phyloP scores from a whole-genome alignment of 495 filamentous ascomycete genomes.

The Xylaria curta region DNA sequence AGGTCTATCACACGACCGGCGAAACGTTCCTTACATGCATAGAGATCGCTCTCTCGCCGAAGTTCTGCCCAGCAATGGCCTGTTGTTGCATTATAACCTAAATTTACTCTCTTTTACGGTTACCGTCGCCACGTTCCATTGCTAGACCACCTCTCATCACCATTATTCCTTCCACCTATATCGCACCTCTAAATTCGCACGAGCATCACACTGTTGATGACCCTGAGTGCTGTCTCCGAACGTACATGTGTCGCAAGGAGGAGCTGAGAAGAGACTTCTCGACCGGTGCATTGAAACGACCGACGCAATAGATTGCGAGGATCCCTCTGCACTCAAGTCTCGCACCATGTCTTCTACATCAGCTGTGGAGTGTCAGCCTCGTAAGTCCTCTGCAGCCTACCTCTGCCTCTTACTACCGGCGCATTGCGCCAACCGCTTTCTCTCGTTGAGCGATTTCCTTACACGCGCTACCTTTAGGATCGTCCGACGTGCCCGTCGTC shows the following conservation, averaged over 20 bases:
- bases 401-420: not conserved
- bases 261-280: conserved; percentile 44
- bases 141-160: not conserved
- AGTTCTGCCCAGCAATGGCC: not conserved
- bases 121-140: not conserved
- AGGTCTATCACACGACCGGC: not conserved
- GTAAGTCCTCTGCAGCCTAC: conserved; percentile 27
- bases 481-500: conserved; percentile 11
- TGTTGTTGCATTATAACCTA: not conserved
- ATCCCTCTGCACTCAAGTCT: conserved; percentile 23
- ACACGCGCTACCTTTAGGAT: conserved; percentile 18
- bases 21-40: not conserved
- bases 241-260: conserved; percentile 42
- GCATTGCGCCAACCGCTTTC: not conserved
- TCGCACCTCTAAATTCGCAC: not conserved
- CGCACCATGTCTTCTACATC: conserved; percentile 18
- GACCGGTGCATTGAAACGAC: conserved; percentile 39
- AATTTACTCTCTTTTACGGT: not conserved
- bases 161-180: not conserved
- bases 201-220: not conserved
- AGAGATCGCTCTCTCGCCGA: not conserved
- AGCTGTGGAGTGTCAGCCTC: conserved; percentile 19
- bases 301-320: conserved; percentile 27
- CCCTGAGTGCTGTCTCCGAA: conserved; percentile 39
- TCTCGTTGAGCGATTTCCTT: not conserved